phyloP scores from a whole-genome alignment of 441 rosid species.

The Gossypium gossypioides region DNA sequence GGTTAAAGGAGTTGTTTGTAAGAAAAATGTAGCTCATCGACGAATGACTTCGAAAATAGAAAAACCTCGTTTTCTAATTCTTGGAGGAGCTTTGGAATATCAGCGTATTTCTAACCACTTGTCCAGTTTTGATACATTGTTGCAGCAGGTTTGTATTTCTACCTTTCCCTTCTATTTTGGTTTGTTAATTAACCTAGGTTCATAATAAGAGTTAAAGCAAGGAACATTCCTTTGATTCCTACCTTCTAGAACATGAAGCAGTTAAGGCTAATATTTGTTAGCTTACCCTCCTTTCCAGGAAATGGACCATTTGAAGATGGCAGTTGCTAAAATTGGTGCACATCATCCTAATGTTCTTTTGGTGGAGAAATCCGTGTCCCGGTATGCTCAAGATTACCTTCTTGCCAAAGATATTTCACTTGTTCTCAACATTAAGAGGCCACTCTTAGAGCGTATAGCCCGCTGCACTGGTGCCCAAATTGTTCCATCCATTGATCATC shows the following conservation, averaged over 20 bases:
- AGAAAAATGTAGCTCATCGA: conserved; percentile 79
- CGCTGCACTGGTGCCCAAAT: conserved; percentile 76
- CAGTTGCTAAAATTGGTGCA: conserved; percentile 61
- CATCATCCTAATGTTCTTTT: conserved; percentile 64
- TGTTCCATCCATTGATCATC: conserved; percentile 63
- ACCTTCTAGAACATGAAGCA: background rate
- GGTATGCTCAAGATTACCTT: conserved; percentile 67
- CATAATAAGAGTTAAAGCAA: conserved; percentile 7
- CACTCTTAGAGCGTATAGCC: conserved; percentile 62
- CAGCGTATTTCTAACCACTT: conserved; percentile 67
- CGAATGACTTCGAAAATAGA: conserved; percentile 67
- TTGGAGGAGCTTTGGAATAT: conserved; percentile 78
- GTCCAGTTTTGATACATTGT: conserved; percentile 70
- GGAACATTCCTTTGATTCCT: background rate
- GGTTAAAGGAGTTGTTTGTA: conserved; percentile 71
- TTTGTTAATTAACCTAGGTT: conserved; percentile 15
- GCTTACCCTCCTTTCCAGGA: conserved; percentile 38
- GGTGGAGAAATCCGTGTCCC: conserved; percentile 73
- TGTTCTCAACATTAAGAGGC: conserved; percentile 58
- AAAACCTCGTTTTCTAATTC: conserved; percentile 59
- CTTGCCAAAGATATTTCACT: conserved; percentile 72
- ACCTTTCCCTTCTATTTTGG: conserved; percentile 19
- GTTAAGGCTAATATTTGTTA: conserved; percentile 7
- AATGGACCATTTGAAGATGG: conserved; percentile 79
- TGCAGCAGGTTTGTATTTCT: conserved; percentile 55